Evolutionary conservation across 2,329 filamentous ascomycete genomes (phyloP).

Genomic region (Camillea tinctor): DNA sequence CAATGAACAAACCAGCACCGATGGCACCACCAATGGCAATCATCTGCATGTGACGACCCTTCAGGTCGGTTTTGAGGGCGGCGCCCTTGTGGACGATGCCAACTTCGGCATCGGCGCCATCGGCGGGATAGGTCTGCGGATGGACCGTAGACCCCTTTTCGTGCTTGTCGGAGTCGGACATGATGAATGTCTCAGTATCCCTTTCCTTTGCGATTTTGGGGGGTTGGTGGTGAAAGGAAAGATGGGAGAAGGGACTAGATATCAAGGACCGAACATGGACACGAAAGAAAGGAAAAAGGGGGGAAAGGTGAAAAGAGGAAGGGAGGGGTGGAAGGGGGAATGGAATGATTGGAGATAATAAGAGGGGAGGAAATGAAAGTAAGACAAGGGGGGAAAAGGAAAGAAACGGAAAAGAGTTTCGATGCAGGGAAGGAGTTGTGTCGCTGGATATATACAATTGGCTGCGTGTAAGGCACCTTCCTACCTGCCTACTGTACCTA

Average conservation of each 20-base stretch:
- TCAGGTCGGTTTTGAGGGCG: conserved; percentile 37
- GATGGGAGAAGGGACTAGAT: background rate
- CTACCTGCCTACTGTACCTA: background rate
- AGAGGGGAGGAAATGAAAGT: background rate
- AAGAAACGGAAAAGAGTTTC: background rate
- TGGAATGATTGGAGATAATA: background rate
- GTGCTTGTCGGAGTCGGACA: conserved; percentile 29
- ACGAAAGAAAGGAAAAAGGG: background rate
- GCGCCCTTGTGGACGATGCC: conserved; percentile 34
- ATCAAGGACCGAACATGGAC: background rate
- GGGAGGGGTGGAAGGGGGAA: background rate
- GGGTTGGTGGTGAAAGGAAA: background rate
- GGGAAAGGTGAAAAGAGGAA: background rate
- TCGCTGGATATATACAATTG: background rate
- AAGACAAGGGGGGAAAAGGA: too few relatives aligned
- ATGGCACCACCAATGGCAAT: conserved; percentile 48
- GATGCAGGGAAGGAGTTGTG: background rate
- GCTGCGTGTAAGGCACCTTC: too few relatives aligned
- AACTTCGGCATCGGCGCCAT: conserved; percentile 35
- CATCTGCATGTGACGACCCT: conserved; percentile 45
- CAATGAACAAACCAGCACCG: conserved; percentile 65
- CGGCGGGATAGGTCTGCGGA: conserved; percentile 16
- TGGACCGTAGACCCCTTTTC: conserved; percentile 19
- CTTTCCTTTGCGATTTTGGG: background rate
- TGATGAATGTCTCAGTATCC: conserved; percentile 13